Conservation (phyloP, 2,329 filamentous ascomycete species). For the Monilinia polystroma region DNA sequence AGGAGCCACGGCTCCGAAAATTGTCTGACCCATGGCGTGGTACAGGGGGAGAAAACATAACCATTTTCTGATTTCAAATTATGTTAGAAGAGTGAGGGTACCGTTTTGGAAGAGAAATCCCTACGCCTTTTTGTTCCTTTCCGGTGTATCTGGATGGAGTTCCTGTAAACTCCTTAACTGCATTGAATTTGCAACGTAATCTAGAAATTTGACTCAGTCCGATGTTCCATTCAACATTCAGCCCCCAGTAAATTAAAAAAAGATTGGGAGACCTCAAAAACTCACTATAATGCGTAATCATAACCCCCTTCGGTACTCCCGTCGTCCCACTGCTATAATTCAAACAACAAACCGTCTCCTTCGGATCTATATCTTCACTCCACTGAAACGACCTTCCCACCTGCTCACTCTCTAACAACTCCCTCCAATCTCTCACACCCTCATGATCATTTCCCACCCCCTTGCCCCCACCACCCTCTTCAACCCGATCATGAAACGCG, state of each 20-base stretch:
- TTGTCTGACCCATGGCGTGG: slow-evolving; percentile 27
- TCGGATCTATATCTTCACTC: slow-evolving; percentile 45
- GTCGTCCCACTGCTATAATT: slow-evolving; percentile 76
- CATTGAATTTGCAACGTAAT: slow-evolving; percentile 31
- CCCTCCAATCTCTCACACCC: slow-evolving; percentile 61
- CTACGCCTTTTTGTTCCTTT: slow-evolving; percentile 68
- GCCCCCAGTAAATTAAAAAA: neutral
- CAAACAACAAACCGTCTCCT: slow-evolving; percentile 57
- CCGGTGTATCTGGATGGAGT: slow-evolving; percentile 53
- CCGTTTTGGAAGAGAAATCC: slow-evolving; percentile 78
- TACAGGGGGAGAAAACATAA: slow-evolving; percentile 29
- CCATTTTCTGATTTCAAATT: slow-evolving; percentile 27
- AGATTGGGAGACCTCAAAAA: neutral
- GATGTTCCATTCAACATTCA: neutral
- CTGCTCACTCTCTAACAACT: slow-evolving; percentile 52
- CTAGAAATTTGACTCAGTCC: neutral
- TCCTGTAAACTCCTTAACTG: slow-evolving; percentile 55
- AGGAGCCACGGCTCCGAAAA: slow-evolving; percentile 49
- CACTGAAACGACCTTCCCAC: slow-evolving; percentile 62
- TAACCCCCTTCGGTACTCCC: slow-evolving; percentile 77
- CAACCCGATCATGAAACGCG: slow-evolving; percentile 59
- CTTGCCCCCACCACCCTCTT: slow-evolving; percentile 44
- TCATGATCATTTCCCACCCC: slow-evolving; percentile 38
- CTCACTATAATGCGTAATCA: slow-evolving; percentile 61
- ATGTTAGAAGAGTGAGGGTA: slow-evolving; percentile 45